Percentiles rank a stretch among this genome's conserved stretches.
These are phyloP conservation scores for Thalassiosira ordinaria DNA, from an alignment of 352 stramenopile species.

Conservation along the genomic window DNA sequence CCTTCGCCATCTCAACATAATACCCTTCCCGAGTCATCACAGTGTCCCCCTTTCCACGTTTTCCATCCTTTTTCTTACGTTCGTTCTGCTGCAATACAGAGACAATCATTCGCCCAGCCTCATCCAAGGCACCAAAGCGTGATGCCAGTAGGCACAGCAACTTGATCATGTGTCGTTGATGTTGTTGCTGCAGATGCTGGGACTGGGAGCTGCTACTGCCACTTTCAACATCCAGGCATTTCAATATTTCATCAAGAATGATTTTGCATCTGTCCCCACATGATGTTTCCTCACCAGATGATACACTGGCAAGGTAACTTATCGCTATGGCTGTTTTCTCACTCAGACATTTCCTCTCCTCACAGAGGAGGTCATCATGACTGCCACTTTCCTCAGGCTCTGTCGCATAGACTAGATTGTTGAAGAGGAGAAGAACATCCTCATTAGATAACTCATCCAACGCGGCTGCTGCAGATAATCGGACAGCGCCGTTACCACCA, in stretches of 20 bases:
- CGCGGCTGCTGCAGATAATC: conserved; percentile 15
- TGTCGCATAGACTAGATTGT: conserved; percentile 7
- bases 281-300: conserved; percentile 14
- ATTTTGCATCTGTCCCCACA: conserved; percentile 34
- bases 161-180: conserved; percentile 36
- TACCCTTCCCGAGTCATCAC: neutral
- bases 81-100: conserved; percentile 17
- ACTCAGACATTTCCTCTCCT: conserved; percentile 17
- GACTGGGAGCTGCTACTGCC: neutral
- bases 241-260: conserved; percentile 45
- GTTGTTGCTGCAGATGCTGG: no score
- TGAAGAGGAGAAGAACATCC: conserved; percentile 42
- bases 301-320: conserved; percentile 34
- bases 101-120: conserved; percentile 44
- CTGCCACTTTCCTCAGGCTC: neutral
- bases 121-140: conserved; percentile 48
- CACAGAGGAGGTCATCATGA: neutral
- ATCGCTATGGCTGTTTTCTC: conserved; percentile 36
- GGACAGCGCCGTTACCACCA: conserved; percentile 5
- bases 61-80: neutral
- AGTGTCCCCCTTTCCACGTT: neutral
- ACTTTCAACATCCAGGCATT: conserved; percentile 42
- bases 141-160: conserved; percentile 58
- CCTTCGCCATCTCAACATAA: conserved; percentile 22
- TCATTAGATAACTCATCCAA: conserved; percentile 49